Evolutionary conservation across 75 land plant genomes (phyloP), one percentile per base, ranked within the genome.

Genomic region (Adiantum capillusveneris): DNA sequence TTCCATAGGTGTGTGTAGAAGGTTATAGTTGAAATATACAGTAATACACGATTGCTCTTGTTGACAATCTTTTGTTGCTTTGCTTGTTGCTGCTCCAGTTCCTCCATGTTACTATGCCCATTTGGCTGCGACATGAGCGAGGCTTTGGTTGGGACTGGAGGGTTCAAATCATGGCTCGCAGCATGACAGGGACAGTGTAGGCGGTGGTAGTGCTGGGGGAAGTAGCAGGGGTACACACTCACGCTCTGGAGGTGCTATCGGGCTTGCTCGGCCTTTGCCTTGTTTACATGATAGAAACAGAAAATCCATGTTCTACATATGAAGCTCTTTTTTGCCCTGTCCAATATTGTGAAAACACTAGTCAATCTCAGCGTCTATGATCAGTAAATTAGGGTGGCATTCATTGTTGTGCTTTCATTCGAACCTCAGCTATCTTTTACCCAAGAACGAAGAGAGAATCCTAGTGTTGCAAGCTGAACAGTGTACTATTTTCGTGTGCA

Each of bases 41-140:
- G 14, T 25, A 24, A 25, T 24, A 46, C 37, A 34, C 7, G 9
- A 46, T 2, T 2, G 21, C 31, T 19, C 18, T 19, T 24, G 25
- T 13, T 21, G 1, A 24, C 19, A 27, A 6, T n/a, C 2, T 31
- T 13, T 51, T 62, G 28, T 11, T 2, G 48, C 20, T 19, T 61
- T 61, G 12, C 44, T 7, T 12, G 5, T 11, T 44, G 28, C 56
- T 34, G 3, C 9, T 34, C 37, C 37, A 68, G 70, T 68, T 20
- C 70, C 70, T 22, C 49, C 70, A 36, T 68, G 70, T 29, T 68
- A 68, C 25, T 68, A 68, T 36, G 70, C 70, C 0, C 68, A 68
- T 37, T 49, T 68, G 7, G 70, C 70, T 25, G 68, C 68, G 0
- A 58, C 30, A 27, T 25, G 68, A 27, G 68, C 68, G n/a, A 65